Base-by-base conservation (phyloP, 2,329 filamentous ascomycete genomes). In the Alternaria ventricosa region DNA sequence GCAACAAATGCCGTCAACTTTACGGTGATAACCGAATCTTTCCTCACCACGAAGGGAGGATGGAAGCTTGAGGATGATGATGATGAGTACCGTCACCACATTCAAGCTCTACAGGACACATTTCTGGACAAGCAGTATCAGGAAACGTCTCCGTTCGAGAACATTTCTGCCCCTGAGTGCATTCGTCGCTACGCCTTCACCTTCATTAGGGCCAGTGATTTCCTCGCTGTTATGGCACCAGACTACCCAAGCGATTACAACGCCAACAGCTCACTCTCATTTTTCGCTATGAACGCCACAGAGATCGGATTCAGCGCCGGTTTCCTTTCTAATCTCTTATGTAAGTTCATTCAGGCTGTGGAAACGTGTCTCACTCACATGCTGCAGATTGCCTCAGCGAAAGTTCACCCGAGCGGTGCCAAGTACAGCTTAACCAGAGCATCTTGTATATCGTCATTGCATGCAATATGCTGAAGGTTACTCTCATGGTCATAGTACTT, bases 391-490 rank as follows among this genome's bases (percentile, higher is more conserved):
- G 36, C n/a, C 0, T 41, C 4, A 41, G 36, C 6, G 36, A 41
- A 2, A 10, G 0, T 3, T 41, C n/a, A 41, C 36, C 36, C 1
- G 36, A 41, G n/a, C 36, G 36, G 1, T 41, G 36, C 36, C 36
- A 41, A 18, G 36, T 41, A 18, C 36, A 41, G 9, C 36, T 41
- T 9, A 41, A 0, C 5, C n/a, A 41, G 36, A 41, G 8, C 36
- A 41, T 41, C 0, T 1, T 41, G 0, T 41, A 11, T 1, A 11
- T 41, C 6, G 36, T 41, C 36, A 41, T 41, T 11, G 15, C 36
- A 0, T 41, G 36, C 0, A 41, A 41, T 0, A 3, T 10, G 4
- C 0, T 41, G 2, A 1, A n/a, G 1, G 0, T n/a, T 4, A 2
- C 15, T 1, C 33, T 41, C 9, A 18, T 41, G n/a, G 0, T 41